Evolutionary conservation across 1,284 basidiomycete genomes (phyloP), one percentile per base, ranked within the genome.

Genomic region (Sanghuangporus baumii): DNA sequence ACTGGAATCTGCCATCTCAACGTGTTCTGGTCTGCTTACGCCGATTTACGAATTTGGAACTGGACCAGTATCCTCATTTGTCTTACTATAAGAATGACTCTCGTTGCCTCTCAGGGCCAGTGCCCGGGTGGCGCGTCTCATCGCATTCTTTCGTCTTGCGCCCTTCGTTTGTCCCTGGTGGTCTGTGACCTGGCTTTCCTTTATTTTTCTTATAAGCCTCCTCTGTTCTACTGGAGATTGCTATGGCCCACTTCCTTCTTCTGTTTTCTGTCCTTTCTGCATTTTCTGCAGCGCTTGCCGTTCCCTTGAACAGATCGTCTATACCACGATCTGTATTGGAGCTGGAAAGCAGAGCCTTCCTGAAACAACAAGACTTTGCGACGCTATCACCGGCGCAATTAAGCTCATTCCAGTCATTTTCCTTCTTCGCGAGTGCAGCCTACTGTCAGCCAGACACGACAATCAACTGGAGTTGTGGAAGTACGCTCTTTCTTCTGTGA

Each of bases 371-470:
- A 41, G 52, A 48, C 1, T 59, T 77, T 58, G 74, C 73, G 11
- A 65, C 70, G 7, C 69, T 83, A 36, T 71, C 77, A 4, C 11
- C 73, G 0, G 59, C 62, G 1, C 70, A 80, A 65, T 71, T 83
- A 38, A 60, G 72, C 9, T 70, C 66, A 9, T 75, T 81, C 48
- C 72, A 72, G 23, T 78, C 81, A 3, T 83, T 78, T 65, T 75
- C 78, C 0, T 73, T 82, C 69, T 79, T 83, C 67, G 80, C 83
- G 31, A 73, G 80, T 50, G 81, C 81, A 41, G 80, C 81, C 16
- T 84, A 84, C 68, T 84, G 82, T 65, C 47, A 71, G 4, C 74
- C 76, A 1, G 68, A 69, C 66, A 73, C 71, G 57, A 70, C 81
- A 7, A 66, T 71, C 58, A 72, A 68, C 40, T 82, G 81, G 81